These are phyloP conservation scores for Trametes punicea DNA, from an alignment of 768 basidiomycete genomes.

Conservation along the genomic window DNA sequence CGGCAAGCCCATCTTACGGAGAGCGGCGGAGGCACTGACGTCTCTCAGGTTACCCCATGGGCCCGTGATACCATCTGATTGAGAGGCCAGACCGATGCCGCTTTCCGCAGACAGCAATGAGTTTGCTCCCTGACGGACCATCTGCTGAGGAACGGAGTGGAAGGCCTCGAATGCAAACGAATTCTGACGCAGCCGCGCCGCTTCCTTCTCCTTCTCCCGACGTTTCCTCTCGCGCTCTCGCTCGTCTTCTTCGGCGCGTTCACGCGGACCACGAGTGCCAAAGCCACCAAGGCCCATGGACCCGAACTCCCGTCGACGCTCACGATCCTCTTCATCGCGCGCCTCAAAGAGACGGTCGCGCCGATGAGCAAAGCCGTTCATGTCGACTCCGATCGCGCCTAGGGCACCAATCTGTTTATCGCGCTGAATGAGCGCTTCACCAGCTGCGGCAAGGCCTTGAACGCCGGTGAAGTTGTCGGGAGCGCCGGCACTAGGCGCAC, in stretches of 20 bases:
- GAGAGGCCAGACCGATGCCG: conserved; percentile 20
- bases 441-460: conserved; percentile 17
- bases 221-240: conserved; percentile 50
- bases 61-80: conserved; percentile 18
- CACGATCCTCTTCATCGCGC: conserved; percentile 49
- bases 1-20: conserved; percentile 29
- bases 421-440: conserved; percentile 19
- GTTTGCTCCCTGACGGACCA: conserved; percentile 33
- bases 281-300: conserved; percentile 28
- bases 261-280: conserved; percentile 51
- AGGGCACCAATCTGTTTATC: conserved; percentile 22
- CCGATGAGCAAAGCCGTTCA: conserved; percentile 34
- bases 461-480: conserved; percentile 17
- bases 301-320: conserved; percentile 40
- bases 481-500: conserved; percentile 15
- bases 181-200: conserved; percentile 40
- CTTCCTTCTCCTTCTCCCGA: conserved; percentile 50
- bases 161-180: conserved; percentile 73
- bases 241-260: conserved; percentile 58
- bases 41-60: conserved; percentile 29
- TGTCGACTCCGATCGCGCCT: conserved; percentile 32
- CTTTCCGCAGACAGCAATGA: conserved; percentile 32
- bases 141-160: conserved; percentile 53
- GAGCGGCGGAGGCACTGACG: conserved; percentile 23
- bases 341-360: conserved; percentile 27